Percentiles rank a stretch among this genome's conserved stretches.
These are phyloP conservation scores for Epithemia pelagica DNA, from an alignment of 108 stramenopile species.

Conservation along the genomic window DNA sequence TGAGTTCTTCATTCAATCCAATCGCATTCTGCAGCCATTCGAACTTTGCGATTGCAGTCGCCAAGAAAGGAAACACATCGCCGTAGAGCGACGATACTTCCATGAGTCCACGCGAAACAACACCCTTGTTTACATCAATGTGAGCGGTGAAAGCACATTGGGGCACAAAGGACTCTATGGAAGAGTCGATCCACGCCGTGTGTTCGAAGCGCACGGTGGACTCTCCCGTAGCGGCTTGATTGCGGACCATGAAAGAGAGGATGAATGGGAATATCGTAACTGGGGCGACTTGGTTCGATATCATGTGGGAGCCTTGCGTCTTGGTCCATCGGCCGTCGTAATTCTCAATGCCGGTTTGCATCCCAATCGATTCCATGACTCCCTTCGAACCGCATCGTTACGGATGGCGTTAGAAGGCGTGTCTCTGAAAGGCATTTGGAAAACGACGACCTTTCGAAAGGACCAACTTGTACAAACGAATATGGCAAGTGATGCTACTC, in stretches of 20 bases:
- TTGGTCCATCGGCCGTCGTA: not conserved
- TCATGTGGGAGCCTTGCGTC: constrained; percentile 7
- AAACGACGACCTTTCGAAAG: constrained; percentile 10
- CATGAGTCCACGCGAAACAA: constrained; percentile 3
- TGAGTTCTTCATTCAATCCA: constrained; percentile 25
- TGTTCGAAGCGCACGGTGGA: not conserved
- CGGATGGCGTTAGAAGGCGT: not conserved
- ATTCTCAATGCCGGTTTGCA: constrained; percentile 14
- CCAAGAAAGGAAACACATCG: not conserved
- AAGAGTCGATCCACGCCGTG: not conserved
- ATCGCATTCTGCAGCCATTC: constrained; percentile 14
- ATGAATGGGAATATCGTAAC: constrained; percentile 4
- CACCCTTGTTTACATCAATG: constrained; percentile 9
- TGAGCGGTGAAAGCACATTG: not conserved
- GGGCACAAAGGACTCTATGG: constrained; percentile 5
- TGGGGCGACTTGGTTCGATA: constrained; percentile 7
- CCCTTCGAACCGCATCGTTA: not conserved
- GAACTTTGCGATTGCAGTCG: constrained; percentile 36
- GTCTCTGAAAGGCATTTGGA: constrained; percentile 7
- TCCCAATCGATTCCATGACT: not conserved
- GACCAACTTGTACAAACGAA: not conserved
- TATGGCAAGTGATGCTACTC: not conserved
- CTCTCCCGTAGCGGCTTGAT: not conserved
- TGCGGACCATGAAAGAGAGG: not conserved
- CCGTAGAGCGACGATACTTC: constrained; percentile 6